Base-by-base conservation (phyloP, 208 protist genomes). In the Angomonas deanei region DNA sequence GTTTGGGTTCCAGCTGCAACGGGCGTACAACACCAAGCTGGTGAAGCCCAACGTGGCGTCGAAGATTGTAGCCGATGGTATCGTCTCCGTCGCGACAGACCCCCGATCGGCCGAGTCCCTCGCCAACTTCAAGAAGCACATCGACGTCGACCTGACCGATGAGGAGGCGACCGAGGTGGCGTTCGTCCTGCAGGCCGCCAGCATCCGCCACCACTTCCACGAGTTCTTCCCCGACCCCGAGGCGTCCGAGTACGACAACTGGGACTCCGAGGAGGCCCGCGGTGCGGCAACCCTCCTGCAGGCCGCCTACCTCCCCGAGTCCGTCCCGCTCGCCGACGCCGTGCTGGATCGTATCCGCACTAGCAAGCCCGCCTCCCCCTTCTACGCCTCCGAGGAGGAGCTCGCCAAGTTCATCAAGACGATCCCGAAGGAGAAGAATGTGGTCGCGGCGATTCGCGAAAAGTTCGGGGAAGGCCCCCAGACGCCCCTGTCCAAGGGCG, bases 181-280 rank as follows among this genome's bases (percentile, higher is more conserved):
- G 5, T 66, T 83, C 30, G 62, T 77, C 24, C 55, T 96, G 58
- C 72, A 91, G 6, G 68, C 74, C 42, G 85, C 82, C 19, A 76
- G 88, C 30, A 70, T 85, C 36, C 79, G 73, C 38, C 82, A 89
- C 61, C 86, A 93, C 66, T 92, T 92, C 70, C 76, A 87, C 60
- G 78, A 95, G 32, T 93, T 78, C 65, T 92, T 95, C 59, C 82
- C 82, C 23, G 47, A 38, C 46, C n/a, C 47, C 10, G 64, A 57
- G 21, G 33, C 63, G n/a, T 58, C 54, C 27, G 74, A 89, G 47
- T 93, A 93, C 61, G 76, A 79, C 53, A 60, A 84, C 38, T 91
- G 83, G 81, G 48, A 38, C 23, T 91, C 88, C 5, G 61, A 74
- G 34, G 59, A 28, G 15, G 78, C 84, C 24, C 48, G 62, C 11